Base-by-base conservation (phyloP, 2,329 filamentous ascomycete genomes). In the Fusarium sp. region DNA sequence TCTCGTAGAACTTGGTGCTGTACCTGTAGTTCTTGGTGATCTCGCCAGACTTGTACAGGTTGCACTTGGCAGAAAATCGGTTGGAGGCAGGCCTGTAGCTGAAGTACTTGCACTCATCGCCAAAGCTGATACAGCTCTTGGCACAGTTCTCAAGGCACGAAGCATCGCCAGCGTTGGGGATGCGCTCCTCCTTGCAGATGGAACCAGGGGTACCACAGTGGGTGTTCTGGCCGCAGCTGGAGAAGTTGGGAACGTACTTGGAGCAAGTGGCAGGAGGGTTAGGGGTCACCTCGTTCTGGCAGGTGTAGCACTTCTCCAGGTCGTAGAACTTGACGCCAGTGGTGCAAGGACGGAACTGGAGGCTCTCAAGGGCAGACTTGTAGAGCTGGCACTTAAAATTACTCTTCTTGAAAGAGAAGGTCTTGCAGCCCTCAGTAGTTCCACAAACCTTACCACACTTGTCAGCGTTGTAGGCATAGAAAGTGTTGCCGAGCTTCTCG, bases 61-160 rank as follows among this genome's bases (percentile, higher is more conserved):
- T 66, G 20, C 68, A 71, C 68, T 69, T 54, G 53, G 59, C 64
- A 5, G n/a, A 28, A 25, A 25, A 60, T 14, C 25, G 23, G 21
- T 18, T 43, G 18, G 34, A 37, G 18, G 34, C 48, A 20, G 55
- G 20, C 53, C 55, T 37, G 53, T 46, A 71, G 55, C 57, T 69
- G 27, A 71, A 71, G 59, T 58, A 55, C 41, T 57, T 48, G 49
- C 68, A 71, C 12, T 43, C 40, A 7, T 34, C 30, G 25, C 60
- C 60, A 8, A 43, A 43, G 37, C 62, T 25, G 5, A 72, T 69
- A 25, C 68, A 71, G 59, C 64, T 71, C 68, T 71, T 71, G 30
- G 68, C 68, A 43, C 68, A 71, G 46, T 53, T 61, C 32, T 65
- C 68, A 8, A 71, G 55, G 55, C 56, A 66, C 16, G 65, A 57